Evolutionary conservation across 2,329 filamentous ascomycete genomes (phyloP).

Genomic region (Verticillium zaregamsianum): DNA sequence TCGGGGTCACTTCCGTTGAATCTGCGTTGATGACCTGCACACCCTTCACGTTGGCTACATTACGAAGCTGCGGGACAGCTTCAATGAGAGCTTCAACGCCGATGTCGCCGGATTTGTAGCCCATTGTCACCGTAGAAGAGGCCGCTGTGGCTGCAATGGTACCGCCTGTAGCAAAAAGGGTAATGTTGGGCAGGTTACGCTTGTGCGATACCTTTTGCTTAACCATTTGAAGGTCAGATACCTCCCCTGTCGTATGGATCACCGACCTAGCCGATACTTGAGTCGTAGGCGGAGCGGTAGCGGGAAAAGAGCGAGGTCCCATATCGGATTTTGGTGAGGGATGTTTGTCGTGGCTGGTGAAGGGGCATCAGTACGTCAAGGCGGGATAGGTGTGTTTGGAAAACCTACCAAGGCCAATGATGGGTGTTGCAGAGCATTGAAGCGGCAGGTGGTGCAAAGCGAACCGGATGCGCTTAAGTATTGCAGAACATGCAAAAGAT

Average conservation of each 20-base stretch:
- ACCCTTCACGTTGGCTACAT: conserved; percentile 50
- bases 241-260: neutral
- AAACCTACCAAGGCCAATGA: neutral
- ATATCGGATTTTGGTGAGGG: neutral
- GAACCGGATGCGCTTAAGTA: neutral
- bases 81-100: conserved; percentile 47
- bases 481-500: neutral
- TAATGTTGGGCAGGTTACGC: conserved; percentile 48
- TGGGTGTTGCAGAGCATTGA: neutral
- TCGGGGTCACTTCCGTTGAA: conserved; percentile 42
- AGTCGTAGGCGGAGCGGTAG: neutral
- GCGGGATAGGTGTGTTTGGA: neutral
- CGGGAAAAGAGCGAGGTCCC: neutral
- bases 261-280: neutral
- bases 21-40: conserved; percentile 48
- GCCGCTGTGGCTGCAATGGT: conserved; percentile 52
- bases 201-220: conserved; percentile 21
- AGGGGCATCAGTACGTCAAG: neutral
- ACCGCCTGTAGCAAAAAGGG: conserved; percentile 53
- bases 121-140: conserved; percentile 41
- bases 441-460: neutral
- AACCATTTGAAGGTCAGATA: neutral
- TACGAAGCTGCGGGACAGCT: conserved; percentile 49
- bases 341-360: neutral
- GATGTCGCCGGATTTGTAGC: conserved; percentile 37